Conservation (phyloP, 768 basidiomycete species). For the Phaeotremella skinneri region DNA sequence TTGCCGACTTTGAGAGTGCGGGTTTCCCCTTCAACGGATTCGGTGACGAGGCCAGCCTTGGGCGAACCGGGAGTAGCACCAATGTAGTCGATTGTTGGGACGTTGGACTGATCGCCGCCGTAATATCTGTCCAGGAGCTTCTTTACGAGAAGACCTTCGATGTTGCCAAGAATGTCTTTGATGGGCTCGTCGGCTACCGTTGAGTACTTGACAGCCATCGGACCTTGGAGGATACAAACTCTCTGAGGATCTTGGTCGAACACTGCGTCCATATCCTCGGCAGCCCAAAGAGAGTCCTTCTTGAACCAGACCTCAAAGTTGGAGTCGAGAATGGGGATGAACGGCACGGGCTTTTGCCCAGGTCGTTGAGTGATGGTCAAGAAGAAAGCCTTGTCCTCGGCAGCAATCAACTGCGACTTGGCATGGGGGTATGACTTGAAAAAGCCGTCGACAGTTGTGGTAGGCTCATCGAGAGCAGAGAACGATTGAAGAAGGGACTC, state of each 20-base stretch:
- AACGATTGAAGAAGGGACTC: slow-evolving; percentile 83
- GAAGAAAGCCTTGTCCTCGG: slow-evolving; percentile 94
- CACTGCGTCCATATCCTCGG: slow-evolving; percentile 96
- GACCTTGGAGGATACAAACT: slow-evolving; percentile 95
- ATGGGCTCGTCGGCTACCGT: slow-evolving; percentile 89
- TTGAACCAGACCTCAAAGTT: slow-evolving; percentile 99
- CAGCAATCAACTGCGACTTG: slow-evolving; percentile 77
- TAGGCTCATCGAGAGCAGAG: slow-evolving; percentile 75
- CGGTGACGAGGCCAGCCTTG: slow-evolving; percentile 54
- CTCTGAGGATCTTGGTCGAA: slow-evolving; percentile 99
- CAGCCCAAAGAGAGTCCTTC: slow-evolving; percentile 98
- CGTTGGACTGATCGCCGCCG: slow-evolving; percentile 65
- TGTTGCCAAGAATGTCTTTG: slow-evolving; percentile 83
- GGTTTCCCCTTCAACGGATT: slow-evolving; percentile 58
- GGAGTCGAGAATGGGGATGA: slow-evolving; percentile 91
- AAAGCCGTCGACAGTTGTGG: slow-evolving; percentile 66
- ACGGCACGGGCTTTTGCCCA: slow-evolving; percentile 96
- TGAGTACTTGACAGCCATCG: slow-evolving; percentile 86
- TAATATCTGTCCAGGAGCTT: slow-evolving; percentile 78
- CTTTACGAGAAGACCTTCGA: slow-evolving; percentile 71
- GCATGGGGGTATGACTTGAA: slow-evolving; percentile 81
- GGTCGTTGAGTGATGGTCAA: slow-evolving; percentile 91
- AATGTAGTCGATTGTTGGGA: slow-evolving; percentile 85
- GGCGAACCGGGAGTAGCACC: slow-evolving; percentile 56
- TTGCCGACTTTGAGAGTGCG: slow-evolving; percentile 54